Base-by-base conservation (phyloP, 2,329 filamentous ascomycete species). In the Immersiporthe knoxdaviesiana region DNA sequence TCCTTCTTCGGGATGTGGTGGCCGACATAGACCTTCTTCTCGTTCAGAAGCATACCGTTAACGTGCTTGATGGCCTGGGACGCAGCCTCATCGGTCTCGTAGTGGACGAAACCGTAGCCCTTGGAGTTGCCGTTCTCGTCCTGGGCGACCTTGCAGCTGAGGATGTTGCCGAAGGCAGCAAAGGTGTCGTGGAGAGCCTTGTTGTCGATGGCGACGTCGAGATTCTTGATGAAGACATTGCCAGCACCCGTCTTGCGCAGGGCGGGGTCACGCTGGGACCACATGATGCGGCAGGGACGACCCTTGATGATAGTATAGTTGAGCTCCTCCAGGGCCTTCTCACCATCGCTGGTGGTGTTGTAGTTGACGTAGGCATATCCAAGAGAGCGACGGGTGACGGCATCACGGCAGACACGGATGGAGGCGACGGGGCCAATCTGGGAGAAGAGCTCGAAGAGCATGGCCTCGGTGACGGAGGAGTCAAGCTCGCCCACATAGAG, bases 1-100 rank as follows among this genome's bases (percentile, higher is more conserved):
- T 99, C 96, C 89, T 98, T 98, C 92, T 98, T 98, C 81, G 96
- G 94, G 78, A 99, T 98, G 85, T 99, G 96, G 84, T 97, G 95
- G 74, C 96, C 96, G 76, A 99, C 96, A 77, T 97, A 99, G 74
- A 99, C 96, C 89, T 99, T 99, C 91, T 99, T 99, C 89, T 99
- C 96, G 85, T 99, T 99, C 80, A 99, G 84, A 81, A 99, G 87
- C 96, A 99, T 99, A 81, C 96, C 96, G 82, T 99, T 99, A 79
- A 99, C 96, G 79, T 97, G 94, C 89, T 98, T 98, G 88, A 99
- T 99, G 78, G 96, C 96, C 80, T 96, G 93, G 81, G 91, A 91
- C 76, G 96, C 96, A 76, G 95, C 94, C 87, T 99, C 96, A 75
- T 97, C 96, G 63, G 96, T 98, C 88, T 99, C 96, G 87, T 99